Conservation (phyloP, 2,329 filamentous ascomycete species). For the Sporothrix phasma region DNA sequence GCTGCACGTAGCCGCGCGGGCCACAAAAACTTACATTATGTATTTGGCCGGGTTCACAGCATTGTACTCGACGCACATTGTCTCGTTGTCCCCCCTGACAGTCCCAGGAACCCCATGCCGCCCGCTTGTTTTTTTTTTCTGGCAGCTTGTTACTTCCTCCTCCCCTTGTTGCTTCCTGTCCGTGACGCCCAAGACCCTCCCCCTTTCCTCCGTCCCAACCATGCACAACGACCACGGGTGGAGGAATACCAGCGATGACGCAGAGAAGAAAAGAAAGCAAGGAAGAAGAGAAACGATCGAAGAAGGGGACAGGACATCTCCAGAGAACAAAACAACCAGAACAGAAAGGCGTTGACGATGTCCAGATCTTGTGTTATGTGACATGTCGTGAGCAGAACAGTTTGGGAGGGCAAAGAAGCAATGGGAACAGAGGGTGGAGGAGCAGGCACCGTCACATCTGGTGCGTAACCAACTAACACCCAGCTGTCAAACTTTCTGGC, state of each 20-base stretch:
- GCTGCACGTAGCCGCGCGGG: background rate
- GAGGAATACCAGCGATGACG: background rate
- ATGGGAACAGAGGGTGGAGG: background rate
- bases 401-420: background rate
- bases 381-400: slow-evolving; percentile 31
- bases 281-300: background rate
- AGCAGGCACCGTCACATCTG: background rate
- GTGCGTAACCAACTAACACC: slow-evolving; percentile 13
- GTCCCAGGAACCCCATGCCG: background rate
- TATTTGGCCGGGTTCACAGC: background rate
- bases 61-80: background rate
- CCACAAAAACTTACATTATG: background rate
- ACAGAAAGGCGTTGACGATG: slow-evolving; percentile 23
- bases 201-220: background rate
- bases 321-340: background rate
- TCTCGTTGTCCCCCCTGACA: no score
- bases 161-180: background rate
- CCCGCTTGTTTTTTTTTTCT: background rate
- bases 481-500: background rate
- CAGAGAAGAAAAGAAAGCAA: background rate
- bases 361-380: slow-evolving; percentile 44
- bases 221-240: background rate
- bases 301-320: background rate
- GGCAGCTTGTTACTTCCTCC: background rate
- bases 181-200: background rate